A percentile compares a stretch with the other conserved stretches of the same genome.
Evolutionary conservation across 1,284 basidiomycete genomes (phyloP).

Genomic region (Trichosporon faecale): DNA sequence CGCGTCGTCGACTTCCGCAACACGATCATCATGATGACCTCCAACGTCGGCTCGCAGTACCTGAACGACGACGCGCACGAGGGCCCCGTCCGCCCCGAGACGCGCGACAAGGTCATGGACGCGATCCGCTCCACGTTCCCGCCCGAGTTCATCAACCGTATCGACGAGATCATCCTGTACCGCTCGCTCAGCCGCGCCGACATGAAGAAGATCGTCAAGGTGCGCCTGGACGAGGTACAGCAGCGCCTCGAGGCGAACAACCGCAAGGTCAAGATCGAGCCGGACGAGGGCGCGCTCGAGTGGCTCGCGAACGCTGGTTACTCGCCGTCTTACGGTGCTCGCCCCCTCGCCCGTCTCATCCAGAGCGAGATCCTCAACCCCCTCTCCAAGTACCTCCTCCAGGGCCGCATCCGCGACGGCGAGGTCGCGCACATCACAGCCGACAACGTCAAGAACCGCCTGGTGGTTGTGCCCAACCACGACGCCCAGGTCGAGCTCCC

Average conservation of each 20-base stretch:
- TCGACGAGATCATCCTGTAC: slow-evolving; percentile 58
- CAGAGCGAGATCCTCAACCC: slow-evolving; percentile 92
- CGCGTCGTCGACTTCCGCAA: slow-evolving; percentile 50
- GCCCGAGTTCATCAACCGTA: slow-evolving; percentile 60
- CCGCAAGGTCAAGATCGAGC: slow-evolving; percentile 72
- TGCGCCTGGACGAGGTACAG: slow-evolving; percentile 59
- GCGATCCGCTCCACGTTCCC: slow-evolving; percentile 57
- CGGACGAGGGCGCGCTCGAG: slow-evolving; percentile 73
- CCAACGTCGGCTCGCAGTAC: slow-evolving; percentile 57
- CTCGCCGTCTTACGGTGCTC: slow-evolving; percentile 78
- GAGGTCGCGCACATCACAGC: slow-evolving; percentile 74
- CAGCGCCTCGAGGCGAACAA: slow-evolving; percentile 67
- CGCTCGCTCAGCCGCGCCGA: slow-evolving; percentile 55
- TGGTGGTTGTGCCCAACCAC: slow-evolving; percentile 83
- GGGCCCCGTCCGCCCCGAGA: slow-evolving; percentile 49
- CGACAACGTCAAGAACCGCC: slow-evolving; percentile 76
- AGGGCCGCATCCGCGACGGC: slow-evolving; percentile 76
- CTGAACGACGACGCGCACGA: slow-evolving; percentile 57
- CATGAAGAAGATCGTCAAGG: slow-evolving; percentile 57
- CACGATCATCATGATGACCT: slow-evolving; percentile 57
- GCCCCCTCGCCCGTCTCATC: slow-evolving; percentile 87
- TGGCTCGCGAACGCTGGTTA: slow-evolving; percentile 84
- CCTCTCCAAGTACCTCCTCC: slow-evolving; percentile 79
- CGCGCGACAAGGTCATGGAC: slow-evolving; percentile 53
- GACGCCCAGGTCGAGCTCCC: slow-evolving; percentile 45